A percentile compares a stretch with the other conserved stretches of the same genome.
Evolutionary conservation across 169 alveolate species (phyloP).

Genomic region (Amoebophrya sp.): DNA sequence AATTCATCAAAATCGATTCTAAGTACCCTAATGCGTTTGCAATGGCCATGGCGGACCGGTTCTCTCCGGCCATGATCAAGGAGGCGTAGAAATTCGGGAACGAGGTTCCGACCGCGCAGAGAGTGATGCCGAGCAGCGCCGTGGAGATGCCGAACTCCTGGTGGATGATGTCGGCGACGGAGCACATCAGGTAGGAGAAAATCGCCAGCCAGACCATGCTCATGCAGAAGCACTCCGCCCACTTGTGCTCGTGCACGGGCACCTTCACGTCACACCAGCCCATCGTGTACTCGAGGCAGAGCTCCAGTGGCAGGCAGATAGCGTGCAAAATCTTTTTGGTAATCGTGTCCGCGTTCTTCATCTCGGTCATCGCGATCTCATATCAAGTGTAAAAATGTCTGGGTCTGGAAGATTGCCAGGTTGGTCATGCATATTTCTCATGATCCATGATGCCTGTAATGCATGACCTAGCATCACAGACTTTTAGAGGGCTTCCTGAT

Average conservation of each 20-base stretch:
- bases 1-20: no score
- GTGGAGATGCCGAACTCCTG: constrained; percentile 30
- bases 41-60: constrained; percentile 34
- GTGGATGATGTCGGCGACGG: constrained; percentile 19
- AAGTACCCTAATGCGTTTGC: constrained; percentile 28
- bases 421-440: no score
- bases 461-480: no score
- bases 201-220: constrained; percentile 35
- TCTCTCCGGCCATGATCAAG: constrained; percentile 29
- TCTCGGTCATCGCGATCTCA: no score
- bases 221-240: constrained; percentile 21
- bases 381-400: no score
- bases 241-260: neutral
- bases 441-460: no score
- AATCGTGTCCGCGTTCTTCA: no score
- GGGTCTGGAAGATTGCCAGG: no score
- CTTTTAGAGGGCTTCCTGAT: no score
- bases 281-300: constrained; percentile 18
- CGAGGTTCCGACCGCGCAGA: constrained; percentile 34
- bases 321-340: neutral
- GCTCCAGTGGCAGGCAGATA: neutral
- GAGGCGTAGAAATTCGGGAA: constrained; percentile 38
- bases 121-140: constrained; percentile 32
- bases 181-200: constrained; percentile 32
- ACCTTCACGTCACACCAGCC: constrained; percentile 31